A percentile compares a stretch with the other conserved stretches of the same genome.
These are phyloP conservation scores for Perilla frutescens DNA, from an alignment of 257 asterid genomes.

Conservation along the genomic window DNA sequence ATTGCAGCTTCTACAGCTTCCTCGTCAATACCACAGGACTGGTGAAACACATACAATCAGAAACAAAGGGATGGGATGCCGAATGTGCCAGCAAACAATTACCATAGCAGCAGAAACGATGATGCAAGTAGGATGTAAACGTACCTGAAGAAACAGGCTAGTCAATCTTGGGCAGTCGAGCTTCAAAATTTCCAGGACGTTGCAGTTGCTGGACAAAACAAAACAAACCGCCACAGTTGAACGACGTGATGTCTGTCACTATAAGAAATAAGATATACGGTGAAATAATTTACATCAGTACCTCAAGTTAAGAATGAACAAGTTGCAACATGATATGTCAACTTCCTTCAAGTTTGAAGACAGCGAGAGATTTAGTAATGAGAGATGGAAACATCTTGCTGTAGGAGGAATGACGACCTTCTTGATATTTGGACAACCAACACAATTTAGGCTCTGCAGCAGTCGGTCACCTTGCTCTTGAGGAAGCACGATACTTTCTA, in stretches of 20 bases:
- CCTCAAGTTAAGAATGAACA: constrained; percentile 91
- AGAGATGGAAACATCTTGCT: constrained; percentile 74
- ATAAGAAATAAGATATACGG: constrained; percentile 22
- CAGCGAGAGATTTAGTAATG: constrained; percentile 81
- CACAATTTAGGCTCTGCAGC: constrained; percentile 88
- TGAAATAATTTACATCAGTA: constrained; percentile 56
- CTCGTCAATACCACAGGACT: constrained; percentile 90
- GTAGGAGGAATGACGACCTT: constrained; percentile 84
- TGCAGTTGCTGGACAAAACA: constrained; percentile 70
- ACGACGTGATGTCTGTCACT: neutral
- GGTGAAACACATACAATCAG: constrained; percentile 18
- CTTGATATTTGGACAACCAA: constrained; percentile 90
- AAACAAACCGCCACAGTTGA: neutral
- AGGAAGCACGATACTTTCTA: constrained; percentile 31
- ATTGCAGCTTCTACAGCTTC: constrained; percentile 82
- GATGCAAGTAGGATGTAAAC: constrained; percentile 6
- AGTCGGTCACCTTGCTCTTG: constrained; percentile 53
- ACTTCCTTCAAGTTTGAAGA: constrained; percentile 93
- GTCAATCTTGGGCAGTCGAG: constrained; percentile 88
- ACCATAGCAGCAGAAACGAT: neutral
- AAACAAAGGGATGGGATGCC: neutral
- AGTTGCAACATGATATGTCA: constrained; percentile 78
- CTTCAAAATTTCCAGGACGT: constrained; percentile 82
- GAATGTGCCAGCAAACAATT: neutral
- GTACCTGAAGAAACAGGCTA: constrained; percentile 97